Base-by-base conservation (phyloP, 1,139 yeast genomes). In the Candida buenavistaensis region DNA sequence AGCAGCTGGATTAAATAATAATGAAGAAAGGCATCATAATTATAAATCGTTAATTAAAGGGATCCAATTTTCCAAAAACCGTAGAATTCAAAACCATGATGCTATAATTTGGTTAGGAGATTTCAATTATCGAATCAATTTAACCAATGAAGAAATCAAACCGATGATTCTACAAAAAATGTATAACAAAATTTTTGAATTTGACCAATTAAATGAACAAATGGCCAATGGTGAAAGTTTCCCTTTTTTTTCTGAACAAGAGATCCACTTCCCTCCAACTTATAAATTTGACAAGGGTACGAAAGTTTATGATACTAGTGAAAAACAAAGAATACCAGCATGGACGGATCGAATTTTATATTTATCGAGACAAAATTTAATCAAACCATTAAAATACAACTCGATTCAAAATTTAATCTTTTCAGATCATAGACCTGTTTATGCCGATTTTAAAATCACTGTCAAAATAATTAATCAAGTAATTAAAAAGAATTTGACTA, bases 381-480 rank as follows among this genome's bases (percentile, higher is more conserved):
- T 92, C 41, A 75, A 72, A 38, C 97, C 86, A 50, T 50, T 75
- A 14, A 63, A 70, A 13, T 92, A 92, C 55, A 76, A 80, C 28
- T 71, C 82, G 41, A 81, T 75, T 3, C 78, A 74, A 10, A 70
- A 71, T 23, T 62, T 90, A 26, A 59, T 65, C 35, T 90, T 92
- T 57, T 86, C 96, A 1, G 99, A 92, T 57, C 99, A 94, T 59
- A 66, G 96, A 32, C 98, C 98, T 0, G 97, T 92, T 0, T 86
- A 75, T 59, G 96, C 90, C 1, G 64, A 79, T 1, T 92, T 86
- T 55, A 68, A 65, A 23, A 83, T 90, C 1, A 68, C 70, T 6
- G 84, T 88, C 5, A 75, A 79, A 24, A 76, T 87, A 23, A 71
- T 89, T 23, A 85, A 92, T 59, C 87, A 86, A 48, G 57, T 59